These are phyloP conservation scores for Apiotrichum domesticum DNA, from an alignment of 1,284 basidiomycete genomes.

Conservation along the genomic window DNA sequence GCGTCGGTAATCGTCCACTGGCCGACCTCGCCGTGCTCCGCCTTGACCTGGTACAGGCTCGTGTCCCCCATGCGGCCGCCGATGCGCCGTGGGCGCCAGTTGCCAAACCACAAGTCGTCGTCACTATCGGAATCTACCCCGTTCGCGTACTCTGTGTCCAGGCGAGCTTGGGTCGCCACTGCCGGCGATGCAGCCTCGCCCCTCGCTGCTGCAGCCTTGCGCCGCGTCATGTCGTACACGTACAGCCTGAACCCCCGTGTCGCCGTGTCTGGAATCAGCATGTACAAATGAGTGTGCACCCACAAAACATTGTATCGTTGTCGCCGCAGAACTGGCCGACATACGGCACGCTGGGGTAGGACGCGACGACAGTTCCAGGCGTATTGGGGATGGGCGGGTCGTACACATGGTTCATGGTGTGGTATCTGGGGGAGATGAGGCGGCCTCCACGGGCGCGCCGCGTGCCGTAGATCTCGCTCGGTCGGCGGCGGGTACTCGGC, in stretches of 20 bases:
- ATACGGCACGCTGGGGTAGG: constrained; percentile 76
- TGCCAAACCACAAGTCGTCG: constrained; percentile 40
- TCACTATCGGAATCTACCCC: constrained; percentile 39
- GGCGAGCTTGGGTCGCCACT: constrained; percentile 1
- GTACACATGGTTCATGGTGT: neutral
- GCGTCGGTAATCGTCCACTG: constrained; percentile 94
- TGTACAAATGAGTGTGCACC: neutral
- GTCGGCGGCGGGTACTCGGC: neutral
- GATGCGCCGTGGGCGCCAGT: constrained; percentile 9
- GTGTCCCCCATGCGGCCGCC: constrained; percentile 48
- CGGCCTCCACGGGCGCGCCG: neutral
- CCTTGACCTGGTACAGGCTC: constrained; percentile 69
- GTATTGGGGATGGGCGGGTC: constrained; percentile 78
- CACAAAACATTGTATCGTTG: constrained; percentile 36
- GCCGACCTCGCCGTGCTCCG: constrained; percentile 66
- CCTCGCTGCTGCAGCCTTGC: neutral
- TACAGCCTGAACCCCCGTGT: constrained; percentile 74
- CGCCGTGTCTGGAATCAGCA: constrained; percentile 40
- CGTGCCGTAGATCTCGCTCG: neutral
- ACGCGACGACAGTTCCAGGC: constrained; percentile 77
- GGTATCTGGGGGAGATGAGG: neutral
- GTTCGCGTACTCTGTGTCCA: constrained; percentile 3
- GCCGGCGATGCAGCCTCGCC: constrained; percentile 1
- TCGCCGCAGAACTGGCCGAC: constrained; percentile 77
- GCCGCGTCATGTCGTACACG: constrained; percentile 64